Evolutionary conservation across 495 filamentous ascomycete genomes (phyloP), one percentile per base, ranked within the genome.

Genomic region (Penicillium coprophilum): DNA sequence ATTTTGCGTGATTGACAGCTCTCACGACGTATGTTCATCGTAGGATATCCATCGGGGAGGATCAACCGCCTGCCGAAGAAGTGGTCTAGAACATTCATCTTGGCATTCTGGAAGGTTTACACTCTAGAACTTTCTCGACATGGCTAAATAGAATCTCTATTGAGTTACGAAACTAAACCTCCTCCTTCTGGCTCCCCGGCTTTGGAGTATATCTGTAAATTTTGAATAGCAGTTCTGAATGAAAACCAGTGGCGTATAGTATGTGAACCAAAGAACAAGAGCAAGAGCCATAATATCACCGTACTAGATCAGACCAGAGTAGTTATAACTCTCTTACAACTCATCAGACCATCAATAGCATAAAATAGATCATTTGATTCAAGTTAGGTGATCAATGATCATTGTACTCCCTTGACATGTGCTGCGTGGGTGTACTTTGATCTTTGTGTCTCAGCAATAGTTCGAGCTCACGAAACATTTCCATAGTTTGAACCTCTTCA

Each of bases 51-150:
- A 36, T 28, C 51, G 51, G 51, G 51, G 51, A 54, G 51, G 28
- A 30, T 19, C 13, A 20, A 34, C 41, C 30, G 41, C 19, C 19
- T 36, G 21, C 51, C 20, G 36, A 38, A 39, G 20, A 39, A 19
- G 38, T 15, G 49, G 49, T 38, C 36, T 23, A 45, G 39, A 53
- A 31, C 27, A 31, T 19, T 21, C 28, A 21, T 21, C 39, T 41
- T 36, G 34, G 15, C 21, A 28, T 54, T 54, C 51, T 54, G 31
- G 51, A 54, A 54, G 31, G 38, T 20, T 34, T 38, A 41, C 4
- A 41, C 49, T 41, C 41, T 36, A 20, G 30, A 23, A 34, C 20
- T 10, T 32, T 17, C 24, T 21, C 12, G 15, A 49, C 13, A 28
- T 17, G 21, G 43, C 43, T 20, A 45, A n/a, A 7, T 5, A n/a